Percentiles rank a stretch among this genome's conserved stretches.
Evolutionary conservation across 805 yeast genomes (phyloP).

Genomic region (Teunomyces kruisii): DNA sequence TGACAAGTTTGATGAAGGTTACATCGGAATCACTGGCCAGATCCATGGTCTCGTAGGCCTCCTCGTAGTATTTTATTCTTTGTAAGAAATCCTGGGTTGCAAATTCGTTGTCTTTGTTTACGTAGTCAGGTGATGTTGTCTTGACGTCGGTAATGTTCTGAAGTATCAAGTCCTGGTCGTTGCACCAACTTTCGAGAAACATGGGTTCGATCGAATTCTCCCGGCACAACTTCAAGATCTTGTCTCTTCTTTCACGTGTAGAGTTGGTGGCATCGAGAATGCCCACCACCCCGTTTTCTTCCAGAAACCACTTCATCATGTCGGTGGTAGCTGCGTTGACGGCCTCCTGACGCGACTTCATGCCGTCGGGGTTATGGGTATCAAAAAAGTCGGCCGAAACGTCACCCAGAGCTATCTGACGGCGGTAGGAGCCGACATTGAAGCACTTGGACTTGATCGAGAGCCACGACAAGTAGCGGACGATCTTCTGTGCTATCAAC

Average conservation of each 20-base stretch:
- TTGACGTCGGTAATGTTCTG: constrained; percentile 85
- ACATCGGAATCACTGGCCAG: constrained; percentile 54
- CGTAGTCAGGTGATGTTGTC: constrained; percentile 82
- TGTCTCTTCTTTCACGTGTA: constrained; percentile 66
- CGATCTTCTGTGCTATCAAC: constrained; percentile 90
- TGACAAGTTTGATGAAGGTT: constrained; percentile 84
- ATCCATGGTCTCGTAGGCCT: constrained; percentile 74
- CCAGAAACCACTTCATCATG: constrained; percentile 82
- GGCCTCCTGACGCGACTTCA: constrained; percentile 63
- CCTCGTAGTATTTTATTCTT: constrained; percentile 73
- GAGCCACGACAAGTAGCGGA: constrained; percentile 89
- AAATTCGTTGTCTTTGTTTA: constrained; percentile 61
- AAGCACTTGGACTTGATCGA: constrained; percentile 84
- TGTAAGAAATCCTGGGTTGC: constrained; percentile 72
- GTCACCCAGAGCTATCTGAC: constrained; percentile 51
- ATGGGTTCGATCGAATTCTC: constrained; percentile 78
- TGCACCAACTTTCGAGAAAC: constrained; percentile 90
- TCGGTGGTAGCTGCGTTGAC: constrained; percentile 71
- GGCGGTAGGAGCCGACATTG: constrained; percentile 84
- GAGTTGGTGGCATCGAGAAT: constrained; percentile 93
- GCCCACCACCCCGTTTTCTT: constrained; percentile 84
- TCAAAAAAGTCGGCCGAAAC: constrained; percentile 81
- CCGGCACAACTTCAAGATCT: constrained; percentile 60
- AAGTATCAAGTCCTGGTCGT: constrained; percentile 72
- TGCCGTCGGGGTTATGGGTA: constrained; percentile 62